Evolutionary conservation across 331 rosid genomes (phyloP).

Genomic region (Arachis monticola): DNA sequence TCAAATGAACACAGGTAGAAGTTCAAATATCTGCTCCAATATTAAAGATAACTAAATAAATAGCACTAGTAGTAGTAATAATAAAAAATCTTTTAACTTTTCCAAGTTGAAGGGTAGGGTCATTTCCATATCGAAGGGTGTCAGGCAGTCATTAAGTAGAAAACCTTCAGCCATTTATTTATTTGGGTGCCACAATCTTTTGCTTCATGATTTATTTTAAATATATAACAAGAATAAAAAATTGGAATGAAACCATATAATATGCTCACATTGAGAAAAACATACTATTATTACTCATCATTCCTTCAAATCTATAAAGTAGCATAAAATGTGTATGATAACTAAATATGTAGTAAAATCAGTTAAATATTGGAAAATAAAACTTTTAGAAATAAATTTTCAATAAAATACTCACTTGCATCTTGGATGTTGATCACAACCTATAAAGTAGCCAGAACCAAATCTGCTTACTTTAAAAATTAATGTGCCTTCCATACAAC

Average conservation of each 20-base stretch:
- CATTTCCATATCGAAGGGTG: neutral
- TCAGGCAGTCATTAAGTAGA: neutral
- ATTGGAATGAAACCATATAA: conserved; percentile 5
- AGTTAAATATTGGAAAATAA: conserved; percentile 5
- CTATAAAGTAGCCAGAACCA: conserved; percentile 92
- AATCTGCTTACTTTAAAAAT: conserved; percentile 93
- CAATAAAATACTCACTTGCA: conserved; percentile 86
- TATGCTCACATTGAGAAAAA: conserved; percentile 20
- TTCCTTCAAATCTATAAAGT: conserved; percentile 7
- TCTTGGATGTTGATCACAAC: conserved; percentile 88
- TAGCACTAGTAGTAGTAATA: neutral
- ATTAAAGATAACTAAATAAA: neutral
- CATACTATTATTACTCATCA: conserved; percentile 3
- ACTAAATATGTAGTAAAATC: conserved; percentile 8
- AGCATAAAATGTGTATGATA: conserved; percentile 8
- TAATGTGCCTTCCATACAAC: conserved; percentile 87
- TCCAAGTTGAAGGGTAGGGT: neutral
- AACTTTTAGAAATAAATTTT: conserved; percentile 21
- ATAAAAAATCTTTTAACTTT: neutral
- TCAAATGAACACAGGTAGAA: neutral
- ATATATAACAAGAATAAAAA: conserved; percentile 18
- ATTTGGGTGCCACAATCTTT: neutral
- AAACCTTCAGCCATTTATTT: neutral
- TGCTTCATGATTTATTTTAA: conserved; percentile 12
- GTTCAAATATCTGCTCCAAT: neutral